Evolutionary conservation across 768 basidiomycete genomes (phyloP).

Genomic region (Termitomyces sp.): DNA sequence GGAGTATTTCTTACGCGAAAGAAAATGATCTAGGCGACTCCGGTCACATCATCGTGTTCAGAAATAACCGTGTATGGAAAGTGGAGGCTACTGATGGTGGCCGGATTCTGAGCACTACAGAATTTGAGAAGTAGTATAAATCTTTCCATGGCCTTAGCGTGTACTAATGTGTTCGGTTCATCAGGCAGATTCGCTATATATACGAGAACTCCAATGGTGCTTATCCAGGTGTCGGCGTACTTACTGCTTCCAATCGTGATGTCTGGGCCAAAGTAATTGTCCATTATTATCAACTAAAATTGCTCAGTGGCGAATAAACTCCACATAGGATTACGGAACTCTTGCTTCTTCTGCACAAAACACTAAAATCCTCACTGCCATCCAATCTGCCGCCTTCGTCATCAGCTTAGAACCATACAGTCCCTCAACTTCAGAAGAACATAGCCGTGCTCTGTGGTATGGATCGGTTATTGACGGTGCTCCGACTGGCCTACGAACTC

Average conservation of each 20-base stretch:
- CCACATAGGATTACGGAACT: constrained; percentile 54
- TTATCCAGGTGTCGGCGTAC: constrained; percentile 72
- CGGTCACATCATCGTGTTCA: constrained; percentile 82
- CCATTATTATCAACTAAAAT: neutral
- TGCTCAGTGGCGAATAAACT: neutral
- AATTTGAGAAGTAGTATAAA: constrained; percentile 55
- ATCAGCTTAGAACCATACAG: constrained; percentile 71
- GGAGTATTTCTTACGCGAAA: constrained; percentile 66
- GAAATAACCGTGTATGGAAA: constrained; percentile 84
- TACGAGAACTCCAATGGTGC: constrained; percentile 58
- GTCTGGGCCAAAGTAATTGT: constrained; percentile 75
- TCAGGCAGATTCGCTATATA: constrained; percentile 70
- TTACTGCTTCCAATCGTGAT: constrained; percentile 81
- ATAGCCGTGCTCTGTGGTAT: constrained; percentile 79
- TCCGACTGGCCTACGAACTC: constrained; percentile 61
- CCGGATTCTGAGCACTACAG: constrained; percentile 55
- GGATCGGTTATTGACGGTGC: constrained; percentile 52
- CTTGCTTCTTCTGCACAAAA: constrained; percentile 62
- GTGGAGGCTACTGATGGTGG: constrained; percentile 57
- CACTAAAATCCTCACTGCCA: constrained; percentile 56
- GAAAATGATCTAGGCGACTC: constrained; percentile 52
- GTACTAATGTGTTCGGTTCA: neutral
- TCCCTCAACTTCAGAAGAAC: constrained; percentile 48
- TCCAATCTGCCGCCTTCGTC: constrained; percentile 84
- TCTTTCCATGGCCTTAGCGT: neutral